These are phyloP conservation scores for Retiboletus flavoniger DNA, from an alignment of 1,284 basidiomycete genomes.

Conservation along the genomic window DNA sequence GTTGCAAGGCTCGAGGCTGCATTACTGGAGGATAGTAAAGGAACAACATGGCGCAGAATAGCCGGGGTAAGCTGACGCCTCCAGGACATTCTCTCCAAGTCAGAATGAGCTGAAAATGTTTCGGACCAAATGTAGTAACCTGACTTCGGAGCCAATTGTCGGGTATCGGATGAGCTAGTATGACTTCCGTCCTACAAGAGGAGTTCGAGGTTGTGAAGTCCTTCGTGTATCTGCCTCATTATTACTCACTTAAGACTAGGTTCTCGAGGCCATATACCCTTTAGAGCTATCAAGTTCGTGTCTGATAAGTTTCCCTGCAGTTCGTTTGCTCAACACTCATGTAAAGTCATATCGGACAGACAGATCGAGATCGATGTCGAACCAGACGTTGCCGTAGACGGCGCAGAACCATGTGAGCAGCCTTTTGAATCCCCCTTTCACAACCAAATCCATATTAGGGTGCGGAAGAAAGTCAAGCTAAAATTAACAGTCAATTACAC, in stretches of 20 bases:
- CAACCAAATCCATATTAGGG: conserved; percentile 19
- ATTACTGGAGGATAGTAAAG: neutral
- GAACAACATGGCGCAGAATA: conserved; percentile 14
- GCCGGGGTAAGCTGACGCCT: conserved; percentile 15
- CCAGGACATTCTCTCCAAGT: conserved; percentile 21
- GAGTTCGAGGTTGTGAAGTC: conserved; percentile 76
- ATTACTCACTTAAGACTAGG: conserved; percentile 47
- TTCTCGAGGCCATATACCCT: conserved; percentile 94
- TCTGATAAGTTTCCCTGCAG: conserved; percentile 23
- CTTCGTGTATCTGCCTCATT: conserved; percentile 2
- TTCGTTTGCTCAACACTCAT: conserved; percentile 49
- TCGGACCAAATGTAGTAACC: conserved; percentile 20
- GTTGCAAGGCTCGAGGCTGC: neutral
- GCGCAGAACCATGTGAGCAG: conserved; percentile 55
- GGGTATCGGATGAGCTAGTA: conserved; percentile 35
- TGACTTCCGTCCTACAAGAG: conserved; percentile 69
- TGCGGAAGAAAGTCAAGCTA: conserved; percentile 64
- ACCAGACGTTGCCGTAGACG: conserved; percentile 75
- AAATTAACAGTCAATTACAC: conserved; percentile 71
- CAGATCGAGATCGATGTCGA: conserved; percentile 85
- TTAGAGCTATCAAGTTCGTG: conserved; percentile 89
- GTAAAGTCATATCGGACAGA: conserved; percentile 80
- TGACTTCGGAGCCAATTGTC: conserved; percentile 25
- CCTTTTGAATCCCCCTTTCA: conserved; percentile 8
- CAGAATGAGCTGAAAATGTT: conserved; percentile 10